Evolutionary conservation across 306 rosid species (phyloP).

Genomic region (Vigna reflexopilosa): DNA sequence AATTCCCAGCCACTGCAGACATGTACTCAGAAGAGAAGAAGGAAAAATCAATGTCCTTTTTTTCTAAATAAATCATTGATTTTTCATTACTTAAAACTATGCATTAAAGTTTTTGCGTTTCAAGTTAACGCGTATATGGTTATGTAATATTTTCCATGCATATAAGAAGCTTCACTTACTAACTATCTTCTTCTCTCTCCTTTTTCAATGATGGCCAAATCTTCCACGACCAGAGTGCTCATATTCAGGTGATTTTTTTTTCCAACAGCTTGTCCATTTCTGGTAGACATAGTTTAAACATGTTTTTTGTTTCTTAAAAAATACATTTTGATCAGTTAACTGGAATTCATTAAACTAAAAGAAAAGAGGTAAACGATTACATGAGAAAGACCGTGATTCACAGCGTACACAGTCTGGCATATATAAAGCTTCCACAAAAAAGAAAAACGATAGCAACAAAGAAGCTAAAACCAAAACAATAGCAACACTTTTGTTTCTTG

Average conservation of each 20-base stretch:
- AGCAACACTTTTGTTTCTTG: neutral
- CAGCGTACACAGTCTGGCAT: neutral
- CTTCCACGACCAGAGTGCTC: constrained; percentile 63
- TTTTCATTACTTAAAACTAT: neutral
- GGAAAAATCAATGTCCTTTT: neutral
- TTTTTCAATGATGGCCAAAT: neutral
- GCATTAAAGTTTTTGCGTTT: neutral
- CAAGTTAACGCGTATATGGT: neutral
- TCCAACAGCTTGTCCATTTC: neutral
- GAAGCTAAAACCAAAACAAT: neutral
- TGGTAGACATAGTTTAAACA: neutral
- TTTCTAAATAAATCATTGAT: neutral
- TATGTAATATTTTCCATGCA: neutral
- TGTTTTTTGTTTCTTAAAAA: neutral
- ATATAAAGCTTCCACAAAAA: neutral
- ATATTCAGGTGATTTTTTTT: constrained; percentile 53
- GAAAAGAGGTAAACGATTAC: neutral
- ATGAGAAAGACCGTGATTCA: neutral
- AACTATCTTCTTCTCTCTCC: neutral
- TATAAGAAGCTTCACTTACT: constrained; percentile 10
- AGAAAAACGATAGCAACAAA: neutral
- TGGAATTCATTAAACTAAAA: neutral
- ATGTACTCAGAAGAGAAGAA: neutral
- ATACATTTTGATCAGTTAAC: neutral
- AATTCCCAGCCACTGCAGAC: neutral